phyloP scores from a whole-genome alignment of 768 basidiomycete species.

The Suillus discolor region DNA sequence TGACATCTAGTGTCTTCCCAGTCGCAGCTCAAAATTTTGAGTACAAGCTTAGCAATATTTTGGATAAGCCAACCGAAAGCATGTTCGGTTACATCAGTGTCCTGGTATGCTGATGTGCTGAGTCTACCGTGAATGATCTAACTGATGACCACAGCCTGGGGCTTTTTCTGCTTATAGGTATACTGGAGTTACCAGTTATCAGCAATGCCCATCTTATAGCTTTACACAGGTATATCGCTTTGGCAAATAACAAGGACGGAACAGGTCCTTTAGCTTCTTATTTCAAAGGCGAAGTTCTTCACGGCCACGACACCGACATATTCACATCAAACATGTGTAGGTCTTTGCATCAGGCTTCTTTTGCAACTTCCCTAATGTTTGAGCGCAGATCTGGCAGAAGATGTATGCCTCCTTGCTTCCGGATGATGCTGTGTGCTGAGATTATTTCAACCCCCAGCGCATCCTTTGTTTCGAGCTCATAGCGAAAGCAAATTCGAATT shows the following conservation, averaged over 20 bases:
- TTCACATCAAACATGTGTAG: constrained; percentile 96
- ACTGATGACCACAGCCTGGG: constrained; percentile 59
- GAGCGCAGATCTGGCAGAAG: constrained; percentile 81
- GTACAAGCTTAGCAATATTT: constrained; percentile 89
- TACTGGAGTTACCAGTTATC: constrained; percentile 10
- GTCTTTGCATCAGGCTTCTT: constrained; percentile 25
- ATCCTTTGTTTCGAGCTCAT: constrained; percentile 83
- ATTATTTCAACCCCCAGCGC: constrained; percentile 51
- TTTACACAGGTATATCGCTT: constrained; percentile 68
- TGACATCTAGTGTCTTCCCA: constrained; percentile 26
- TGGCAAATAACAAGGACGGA: constrained; percentile 83
- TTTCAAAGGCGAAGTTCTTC: constrained; percentile 92
- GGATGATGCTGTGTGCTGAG: constrained; percentile 7
- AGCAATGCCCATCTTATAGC: background rate
- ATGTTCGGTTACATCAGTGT: constrained; percentile 98
- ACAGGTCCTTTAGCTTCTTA: constrained; percentile 92
- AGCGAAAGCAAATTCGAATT: constrained; percentile 75
- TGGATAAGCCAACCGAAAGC: constrained; percentile 88
- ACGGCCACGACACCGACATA: constrained; percentile 85
- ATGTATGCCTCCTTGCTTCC: constrained; percentile 48
- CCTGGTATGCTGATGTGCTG: constrained; percentile 48
- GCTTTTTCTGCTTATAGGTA: constrained; percentile 90
- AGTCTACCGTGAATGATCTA: constrained; percentile 14
- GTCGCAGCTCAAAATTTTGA: constrained; percentile 97
- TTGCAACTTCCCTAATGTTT: constrained; percentile 15